Conservation (phyloP, 768 basidiomycete genomes). For the Mycena metata region DNA sequence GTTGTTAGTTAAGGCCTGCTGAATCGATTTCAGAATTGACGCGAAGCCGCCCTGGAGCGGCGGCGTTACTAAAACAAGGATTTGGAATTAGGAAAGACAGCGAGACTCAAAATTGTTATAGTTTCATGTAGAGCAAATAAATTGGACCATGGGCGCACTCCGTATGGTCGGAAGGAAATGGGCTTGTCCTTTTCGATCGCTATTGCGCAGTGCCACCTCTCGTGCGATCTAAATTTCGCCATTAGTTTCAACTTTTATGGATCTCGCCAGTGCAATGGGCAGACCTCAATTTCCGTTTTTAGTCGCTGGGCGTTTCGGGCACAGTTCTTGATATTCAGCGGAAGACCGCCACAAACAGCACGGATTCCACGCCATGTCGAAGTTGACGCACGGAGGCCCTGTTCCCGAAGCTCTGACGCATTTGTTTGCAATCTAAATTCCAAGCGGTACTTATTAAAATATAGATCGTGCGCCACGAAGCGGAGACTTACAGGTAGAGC, state of each 20-base stretch:
- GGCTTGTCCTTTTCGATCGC: background rate
- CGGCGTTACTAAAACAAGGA: background rate
- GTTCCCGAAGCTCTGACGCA: conserved; percentile 25
- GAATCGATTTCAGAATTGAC: background rate
- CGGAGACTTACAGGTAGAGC: background rate
- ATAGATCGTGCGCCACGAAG: no score
- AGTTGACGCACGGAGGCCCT: conserved; percentile 18
- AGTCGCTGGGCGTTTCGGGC: background rate
- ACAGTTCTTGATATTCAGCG: conserved; percentile 22
- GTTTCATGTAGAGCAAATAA: background rate
- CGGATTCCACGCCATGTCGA: background rate
- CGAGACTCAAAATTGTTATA: background rate
- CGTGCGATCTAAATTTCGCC: background rate
- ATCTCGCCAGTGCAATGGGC: background rate
- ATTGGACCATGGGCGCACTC: background rate
- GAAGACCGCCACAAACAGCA: conserved; percentile 14
- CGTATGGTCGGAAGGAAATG: background rate
- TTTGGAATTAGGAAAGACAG: no score
- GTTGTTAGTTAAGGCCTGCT: background rate
- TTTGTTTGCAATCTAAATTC: conserved; percentile 14
- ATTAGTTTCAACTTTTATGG: background rate
- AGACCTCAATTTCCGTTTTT: conserved; percentile 21
- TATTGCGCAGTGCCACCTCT: conserved; percentile 8
- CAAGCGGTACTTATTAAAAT: background rate
- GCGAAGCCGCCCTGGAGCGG: background rate